Evolutionary conservation across 768 basidiomycete species (phyloP).

Genomic region (Fomitopsis pulvina): DNA sequence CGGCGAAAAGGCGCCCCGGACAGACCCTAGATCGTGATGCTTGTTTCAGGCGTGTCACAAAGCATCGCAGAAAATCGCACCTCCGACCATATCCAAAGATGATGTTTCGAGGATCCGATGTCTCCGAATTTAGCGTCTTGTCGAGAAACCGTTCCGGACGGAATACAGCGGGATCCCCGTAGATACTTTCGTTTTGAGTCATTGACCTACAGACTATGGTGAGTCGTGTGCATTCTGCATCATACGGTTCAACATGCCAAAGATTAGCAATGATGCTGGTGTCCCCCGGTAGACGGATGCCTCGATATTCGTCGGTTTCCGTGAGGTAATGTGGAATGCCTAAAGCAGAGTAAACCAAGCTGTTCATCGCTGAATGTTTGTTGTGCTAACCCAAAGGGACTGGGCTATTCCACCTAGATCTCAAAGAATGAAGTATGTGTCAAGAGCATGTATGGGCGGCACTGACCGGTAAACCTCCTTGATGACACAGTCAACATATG

Average conservation of each 20-base stretch:
- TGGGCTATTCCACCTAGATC: not conserved
- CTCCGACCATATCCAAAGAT: slow-evolving; percentile 39
- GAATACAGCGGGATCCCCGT: slow-evolving; percentile 32
- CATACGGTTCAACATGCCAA: slow-evolving; percentile 6
- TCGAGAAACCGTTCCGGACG: slow-evolving; percentile 43
- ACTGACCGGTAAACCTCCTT: slow-evolving; percentile 31
- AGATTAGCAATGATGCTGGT: slow-evolving; percentile 16
- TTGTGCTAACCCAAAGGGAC: not conserved
- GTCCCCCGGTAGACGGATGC: slow-evolving; percentile 17
- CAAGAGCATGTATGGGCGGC: not conserved
- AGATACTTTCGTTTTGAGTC: not conserved
- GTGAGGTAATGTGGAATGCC: slow-evolving; percentile 13
- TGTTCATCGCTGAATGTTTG: not conserved
- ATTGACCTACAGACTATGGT: not conserved
- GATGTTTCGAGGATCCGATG: slow-evolving; percentile 31
- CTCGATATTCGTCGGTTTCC: slow-evolving; percentile 19
- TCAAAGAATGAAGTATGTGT: not conserved
- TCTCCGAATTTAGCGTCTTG: slow-evolving; percentile 12
- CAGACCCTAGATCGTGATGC: slow-evolving; percentile 8
- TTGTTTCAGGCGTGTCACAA: not conserved
- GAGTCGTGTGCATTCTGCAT: not conserved
- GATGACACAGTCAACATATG: slow-evolving; percentile 50
- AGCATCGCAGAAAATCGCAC: slow-evolving; percentile 1
- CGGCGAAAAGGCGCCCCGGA: slow-evolving; percentile 17
- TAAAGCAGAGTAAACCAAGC: not conserved